Percentiles rank a stretch among this genome's conserved stretches.
Evolutionary conservation across 257 asterid species (phyloP).

Genomic region (Plantago elongata): DNA sequence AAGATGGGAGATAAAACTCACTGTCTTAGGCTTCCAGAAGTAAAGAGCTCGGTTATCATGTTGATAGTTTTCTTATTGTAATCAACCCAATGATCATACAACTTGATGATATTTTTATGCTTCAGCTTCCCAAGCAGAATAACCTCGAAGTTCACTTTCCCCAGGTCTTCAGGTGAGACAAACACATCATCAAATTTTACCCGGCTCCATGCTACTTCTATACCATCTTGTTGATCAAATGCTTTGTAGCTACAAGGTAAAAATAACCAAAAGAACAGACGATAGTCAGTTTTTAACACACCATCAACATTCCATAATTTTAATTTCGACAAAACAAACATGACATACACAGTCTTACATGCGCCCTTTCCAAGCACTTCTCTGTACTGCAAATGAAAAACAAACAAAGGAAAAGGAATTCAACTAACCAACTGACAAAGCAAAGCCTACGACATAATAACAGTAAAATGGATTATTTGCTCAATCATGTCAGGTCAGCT

Average conservation of each 20-base stretch:
- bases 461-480: neutral
- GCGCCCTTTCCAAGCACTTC: conserved; percentile 65
- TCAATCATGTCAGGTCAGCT: too few species aligned
- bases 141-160: conserved; percentile 69
- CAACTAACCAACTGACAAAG: neutral
- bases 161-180: conserved; percentile 56
- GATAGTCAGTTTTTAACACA: neutral
- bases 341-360: conserved; percentile 52
- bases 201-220: conserved; percentile 66
- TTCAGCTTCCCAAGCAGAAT: conserved; percentile 57
- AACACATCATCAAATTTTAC: conserved; percentile 42
- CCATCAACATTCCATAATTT: neutral
- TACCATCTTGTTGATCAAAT: conserved; percentile 50
- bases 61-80: conserved; percentile 69
- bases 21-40: conserved; percentile 86
- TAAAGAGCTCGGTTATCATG: conserved; percentile 89
- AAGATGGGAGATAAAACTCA: conserved; percentile 32
- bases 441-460: neutral
- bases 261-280: neutral
- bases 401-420: conserved; percentile 5
- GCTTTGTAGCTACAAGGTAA: conserved; percentile 38
- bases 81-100: conserved; percentile 57
- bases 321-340: neutral
- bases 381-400: conserved; percentile 34
- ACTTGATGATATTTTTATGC: conserved; percentile 37